Evolutionary conservation across 2,329 filamentous ascomycete genomes (phyloP), one percentile per base, ranked within the genome.

Genomic region (Diaporthe batatas): DNA sequence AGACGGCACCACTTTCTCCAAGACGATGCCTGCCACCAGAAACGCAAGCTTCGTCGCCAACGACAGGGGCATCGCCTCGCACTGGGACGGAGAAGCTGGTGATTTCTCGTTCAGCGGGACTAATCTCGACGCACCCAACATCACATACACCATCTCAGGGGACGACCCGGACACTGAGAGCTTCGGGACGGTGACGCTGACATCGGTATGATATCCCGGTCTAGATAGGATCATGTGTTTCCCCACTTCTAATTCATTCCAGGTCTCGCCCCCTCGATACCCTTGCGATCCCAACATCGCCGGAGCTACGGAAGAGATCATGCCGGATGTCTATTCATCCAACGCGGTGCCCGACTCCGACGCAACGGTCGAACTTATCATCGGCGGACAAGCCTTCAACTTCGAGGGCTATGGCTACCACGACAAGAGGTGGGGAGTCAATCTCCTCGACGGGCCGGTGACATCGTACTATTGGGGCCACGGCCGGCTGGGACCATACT

Each of bases 231-330:
- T 0, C 36, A 39, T 39, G 1, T 39, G 11, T 3, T 39, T 39
- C 36, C 11, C 36, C 11, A 5, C 1, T 39, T 11, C 25, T 51
- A 23, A 36, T 44, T 29, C 6, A 1, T 18, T 34, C 6, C 14
- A 67, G 62, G 14, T 32, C 8, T 32, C 62, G 12, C 64, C 64
- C 54, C 7, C 64, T 23, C 64, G 12, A 18, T 68, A 68, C 12
- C 47, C 47, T 12, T 53, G 64, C 23, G 32, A 53, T 36, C 18
- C 36, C 32, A 32, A 68, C 29, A 25, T 16, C 14, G 14, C 47
- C 10, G 55, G 55, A 18, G 55, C 14, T 6, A 18, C 55, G 34
- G 34, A 58, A 12, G n/a, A 58, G 34, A 10, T 58, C 1, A 36
- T 68, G 7, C 51, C 51, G 21, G 34, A 54, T 6, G 18, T 68